Base-by-base conservation (phyloP, 2,329 filamentous ascomycete genomes). In the Cadophora gregata region DNA sequence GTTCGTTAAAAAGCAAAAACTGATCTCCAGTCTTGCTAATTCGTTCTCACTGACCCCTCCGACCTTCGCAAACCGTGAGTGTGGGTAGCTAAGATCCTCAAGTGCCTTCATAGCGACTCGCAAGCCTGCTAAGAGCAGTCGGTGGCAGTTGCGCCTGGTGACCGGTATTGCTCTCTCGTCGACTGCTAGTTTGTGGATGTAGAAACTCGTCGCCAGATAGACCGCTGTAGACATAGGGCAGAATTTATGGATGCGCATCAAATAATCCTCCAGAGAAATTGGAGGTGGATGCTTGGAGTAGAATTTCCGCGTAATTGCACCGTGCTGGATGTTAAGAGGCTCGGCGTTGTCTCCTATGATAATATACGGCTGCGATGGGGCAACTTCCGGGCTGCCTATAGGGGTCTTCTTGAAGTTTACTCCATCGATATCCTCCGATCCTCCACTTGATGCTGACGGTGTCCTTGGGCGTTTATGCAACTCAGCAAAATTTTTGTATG, bases 161-260 rank as follows among this genome's bases (percentile, higher is more conserved):
- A 97, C 90, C 0, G 90, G 89, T 25, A 98, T 90, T 27, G 90
- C 86, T 71, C 87, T 87, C 76, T 96, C 92, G 53, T 90, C 84
- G 14, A 95, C 88, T 0, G 90, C 91, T 50, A 98, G 84, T 27
- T 90, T 88, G 76, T 95, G 90, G 71, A 97, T 95, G 80, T 97
- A 98, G 9, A 91, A 84, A 56, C 92, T 93, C 4, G 94, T 90
- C 1, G 95, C 93, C 29, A 99, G 88, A 80, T 97, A 97, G 10
- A 98, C 95, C 27, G 90, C 95, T 0, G 94, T 93, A 69, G 92
- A 96, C 87, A 97, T 93, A 3, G 96, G 94, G 75, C 95, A 98
- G 81, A 91, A 97, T 66, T 88, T 88, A 80, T 98, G 94, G 66
- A 98, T 87, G 19, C 95, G 91, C 74, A 89, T 83, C 27, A 98